A percentile compares a stretch with the other conserved stretches of the same genome.
Conservation (phyloP, 2,329 filamentous ascomycete genomes). For the Aureobasidium sp. region DNA sequence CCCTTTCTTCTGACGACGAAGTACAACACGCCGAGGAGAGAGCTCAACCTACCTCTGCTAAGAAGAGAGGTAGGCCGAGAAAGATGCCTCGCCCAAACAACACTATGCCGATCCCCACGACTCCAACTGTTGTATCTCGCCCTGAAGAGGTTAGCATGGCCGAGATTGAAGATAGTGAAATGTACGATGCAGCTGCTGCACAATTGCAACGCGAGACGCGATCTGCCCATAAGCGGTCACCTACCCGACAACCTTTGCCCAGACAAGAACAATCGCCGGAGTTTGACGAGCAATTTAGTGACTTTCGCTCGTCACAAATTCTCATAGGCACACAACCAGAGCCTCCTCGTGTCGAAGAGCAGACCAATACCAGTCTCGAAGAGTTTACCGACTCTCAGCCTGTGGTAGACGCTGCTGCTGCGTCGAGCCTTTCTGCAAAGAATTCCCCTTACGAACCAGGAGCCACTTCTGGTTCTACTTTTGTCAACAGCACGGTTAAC, state of each 20-base stretch:
- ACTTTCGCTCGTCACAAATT: constrained; percentile 17
- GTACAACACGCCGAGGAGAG: neutral
- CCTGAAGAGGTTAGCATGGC: neutral
- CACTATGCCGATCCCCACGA: neutral
- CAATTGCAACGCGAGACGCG: neutral
- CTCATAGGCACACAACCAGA: constrained; percentile 16
- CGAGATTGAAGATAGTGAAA: neutral
- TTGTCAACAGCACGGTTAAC: neutral
- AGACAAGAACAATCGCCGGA: neutral
- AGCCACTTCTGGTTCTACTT: constrained; percentile 10
- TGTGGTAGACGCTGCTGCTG: constrained; percentile 17
- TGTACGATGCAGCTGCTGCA: neutral
- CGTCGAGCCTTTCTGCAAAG: constrained; percentile 16
- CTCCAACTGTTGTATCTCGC: neutral
- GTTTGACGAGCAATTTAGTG: constrained; percentile 6
- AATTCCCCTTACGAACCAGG: constrained; percentile 18
- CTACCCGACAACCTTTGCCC: neutral
- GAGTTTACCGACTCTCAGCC: neutral
- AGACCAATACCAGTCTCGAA: neutral
- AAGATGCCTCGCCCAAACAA: neutral
- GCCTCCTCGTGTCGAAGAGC: neutral
- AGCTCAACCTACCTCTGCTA: neutral
- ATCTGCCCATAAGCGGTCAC: neutral
- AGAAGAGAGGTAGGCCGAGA: constrained; percentile 11
- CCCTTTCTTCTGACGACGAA: neutral